Base-by-base conservation (phyloP, 345 rosid genomes). In the Eucalyptus brandiana region DNA sequence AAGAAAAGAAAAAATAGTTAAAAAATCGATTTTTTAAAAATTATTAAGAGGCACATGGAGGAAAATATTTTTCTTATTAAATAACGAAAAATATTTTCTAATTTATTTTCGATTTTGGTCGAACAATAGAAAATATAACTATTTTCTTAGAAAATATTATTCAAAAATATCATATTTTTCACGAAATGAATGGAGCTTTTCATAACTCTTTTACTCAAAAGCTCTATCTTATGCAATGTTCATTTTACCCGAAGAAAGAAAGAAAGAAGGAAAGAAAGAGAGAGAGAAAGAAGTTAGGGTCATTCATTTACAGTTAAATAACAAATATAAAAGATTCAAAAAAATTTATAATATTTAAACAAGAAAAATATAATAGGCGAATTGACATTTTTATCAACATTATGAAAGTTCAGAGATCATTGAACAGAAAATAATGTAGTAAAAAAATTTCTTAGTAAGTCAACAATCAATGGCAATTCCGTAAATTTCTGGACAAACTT, bases 91-190 rank as follows among this genome's bases (percentile, higher is more conserved):
- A 19, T 53, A 53, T 53, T 53, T 2, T 53, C 2, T 53, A 8
- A 0, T 2, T 0, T 1, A 53, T 51, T 51, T 53, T 53, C 1
- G 0, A 4, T 53, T 53, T 19, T 19, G 1, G 0, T 0, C 2
- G 0, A 53, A 53, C 0, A 53, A 0, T 0, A 8, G 2, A 53
- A 53, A 53, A 53, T 53, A 53, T 3, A 1, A 53, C 8, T 53
- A 53, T 53, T 53, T 8, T 53, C 1, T 53, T 1, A 53, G 1
- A 53, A 19, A 19, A 3, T 53, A 3, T 53, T 53, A 19, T 53
- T 2, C 1, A 19, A 0, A 53, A 53, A 19, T 0, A 0, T 0
- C 58, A 19, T 19, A 53, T 53, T 53, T 12, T 69, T 0, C 2
- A 0, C 0, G 2, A 53, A 53, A 53, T 53, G 0, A 53, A 19